Evolutionary conservation across 257 asterid genomes (phyloP).

Genomic region (Solanum dulcamara): DNA sequence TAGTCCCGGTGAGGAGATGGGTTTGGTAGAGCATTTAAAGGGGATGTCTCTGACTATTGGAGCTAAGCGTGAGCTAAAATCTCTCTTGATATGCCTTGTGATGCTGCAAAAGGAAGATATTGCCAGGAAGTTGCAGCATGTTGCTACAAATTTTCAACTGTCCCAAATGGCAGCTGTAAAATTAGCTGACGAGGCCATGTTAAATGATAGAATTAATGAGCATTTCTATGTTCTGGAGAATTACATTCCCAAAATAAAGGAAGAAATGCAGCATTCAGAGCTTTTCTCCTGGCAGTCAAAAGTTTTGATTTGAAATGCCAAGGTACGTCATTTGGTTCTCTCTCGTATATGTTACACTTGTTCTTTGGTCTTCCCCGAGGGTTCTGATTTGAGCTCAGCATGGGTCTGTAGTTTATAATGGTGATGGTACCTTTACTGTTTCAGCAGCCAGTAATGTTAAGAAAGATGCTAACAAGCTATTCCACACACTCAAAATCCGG

Average conservation of each 20-base stretch:
- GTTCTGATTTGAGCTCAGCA: neutral
- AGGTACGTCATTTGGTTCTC: neutral
- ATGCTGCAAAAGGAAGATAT: constrained; percentile 63
- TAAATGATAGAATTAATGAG: constrained; percentile 38
- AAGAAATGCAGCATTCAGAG: constrained; percentile 41
- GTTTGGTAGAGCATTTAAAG: constrained; percentile 73
- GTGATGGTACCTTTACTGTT: neutral
- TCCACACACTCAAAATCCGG: neutral
- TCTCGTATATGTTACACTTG: neutral
- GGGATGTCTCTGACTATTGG: constrained; percentile 71
- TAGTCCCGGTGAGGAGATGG: constrained; percentile 91
- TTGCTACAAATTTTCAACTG: constrained; percentile 54
- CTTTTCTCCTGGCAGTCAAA: constrained; percentile 66
- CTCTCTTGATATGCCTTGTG: constrained; percentile 54
- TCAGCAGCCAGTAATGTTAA: neutral
- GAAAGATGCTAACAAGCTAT: neutral
- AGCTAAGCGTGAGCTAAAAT: constrained; percentile 64
- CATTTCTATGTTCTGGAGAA: constrained; percentile 39
- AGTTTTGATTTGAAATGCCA: constrained; percentile 29
- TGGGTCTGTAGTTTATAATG: neutral
- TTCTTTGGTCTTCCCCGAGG: neutral
- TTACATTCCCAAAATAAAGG: constrained; percentile 35
- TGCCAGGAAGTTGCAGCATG: constrained; percentile 65
- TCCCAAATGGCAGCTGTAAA: constrained; percentile 80
- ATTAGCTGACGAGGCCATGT: constrained; percentile 48